These are phyloP conservation scores for Hyaloscypha variabilis DNA, from an alignment of 495 filamentous ascomycete genomes.

Conservation along the genomic window DNA sequence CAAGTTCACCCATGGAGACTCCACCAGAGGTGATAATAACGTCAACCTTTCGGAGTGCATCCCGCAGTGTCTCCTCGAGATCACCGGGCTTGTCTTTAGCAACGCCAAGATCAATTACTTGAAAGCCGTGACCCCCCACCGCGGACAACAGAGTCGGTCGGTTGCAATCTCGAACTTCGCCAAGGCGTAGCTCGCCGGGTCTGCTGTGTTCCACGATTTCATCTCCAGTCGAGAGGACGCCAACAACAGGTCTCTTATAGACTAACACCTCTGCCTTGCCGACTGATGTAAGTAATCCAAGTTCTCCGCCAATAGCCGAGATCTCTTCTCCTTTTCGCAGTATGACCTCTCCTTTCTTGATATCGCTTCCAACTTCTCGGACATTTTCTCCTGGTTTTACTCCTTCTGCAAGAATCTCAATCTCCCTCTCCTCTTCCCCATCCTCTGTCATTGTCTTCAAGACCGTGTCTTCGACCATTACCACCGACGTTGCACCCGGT, in stretches of 20 bases:
- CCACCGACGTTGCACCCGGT: conserved; percentile 83
- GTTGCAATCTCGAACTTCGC: conserved; percentile 93
- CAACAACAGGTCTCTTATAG: conserved; percentile 77
- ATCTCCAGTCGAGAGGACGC: conserved; percentile 92
- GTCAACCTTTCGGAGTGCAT: conserved; percentile 73
- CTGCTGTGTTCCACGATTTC: conserved; percentile 83
- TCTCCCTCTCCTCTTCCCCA: conserved; percentile 78
- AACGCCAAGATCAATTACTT: conserved; percentile 85
- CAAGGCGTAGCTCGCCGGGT: conserved; percentile 63
- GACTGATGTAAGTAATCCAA: conserved; percentile 85
- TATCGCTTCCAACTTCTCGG: conserved; percentile 88
- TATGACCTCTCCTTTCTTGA: conserved; percentile 66
- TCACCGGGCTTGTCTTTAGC: conserved; percentile 76
- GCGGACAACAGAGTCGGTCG: conserved; percentile 82
- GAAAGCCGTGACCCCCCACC: conserved; percentile 73
- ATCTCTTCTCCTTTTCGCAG: conserved; percentile 77
- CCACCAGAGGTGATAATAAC: conserved; percentile 92
- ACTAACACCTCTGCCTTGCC: conserved; percentile 73
- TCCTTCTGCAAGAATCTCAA: conserved; percentile 81
- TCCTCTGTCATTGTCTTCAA: conserved; percentile 74
- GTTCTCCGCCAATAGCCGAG: conserved; percentile 83
- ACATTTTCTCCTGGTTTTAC: conserved; percentile 84
- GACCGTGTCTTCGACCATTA: conserved; percentile 96
- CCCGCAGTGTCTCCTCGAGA: conserved; percentile 74
- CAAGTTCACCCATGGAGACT: conserved; percentile 97